Base-by-base conservation (phyloP, 441 rosid genomes). In the Euphorbia celastroides region DNA sequence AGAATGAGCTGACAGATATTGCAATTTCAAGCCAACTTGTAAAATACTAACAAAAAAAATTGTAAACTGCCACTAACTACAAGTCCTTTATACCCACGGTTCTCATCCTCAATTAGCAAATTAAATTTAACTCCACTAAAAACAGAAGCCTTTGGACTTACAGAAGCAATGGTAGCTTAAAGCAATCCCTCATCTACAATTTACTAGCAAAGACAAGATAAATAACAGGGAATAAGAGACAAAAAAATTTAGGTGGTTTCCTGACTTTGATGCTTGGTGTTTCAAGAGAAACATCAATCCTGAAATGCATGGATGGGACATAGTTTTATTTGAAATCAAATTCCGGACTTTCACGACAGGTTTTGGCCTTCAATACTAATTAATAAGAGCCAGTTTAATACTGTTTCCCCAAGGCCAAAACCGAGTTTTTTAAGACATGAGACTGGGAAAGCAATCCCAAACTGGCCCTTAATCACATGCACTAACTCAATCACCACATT, bases 231-330 rank as follows among this genome's bases (percentile, higher is more conserved):
- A 20, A 58, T 46, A 44, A 44, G 19, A 60, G n/a, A 26, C 25
- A 55, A 66, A 70, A 68, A 50, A 36, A 48, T 28, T 61, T 25
- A 31, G 66, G 72, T 52, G 32, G 64, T 69, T 66, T 27, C 55
- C 52, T 62, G 59, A 66, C 62, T 65, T 62, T 48, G 65, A 54
- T 31, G 42, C 26, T 36, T 50, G 36, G 14, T 5, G n/a, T 57
- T 60, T 60, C n/a, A 50, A 36, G 2, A 48, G 65, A 32, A 32
- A 42, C 25, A 60, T 34, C 1, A 8, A 50, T 60, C 51, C 57
- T 50, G 36, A 32, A 65, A 60, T 17, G 36, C 71, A 60, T 13
- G 23, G 38, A 59, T 22, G 26, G n/a, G n/a, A n/a, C n/a, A n/a
- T n/a, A n/a, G n/a, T n/a, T n/a, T n/a, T n/a, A n/a, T n/a, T n/a